Evolutionary conservation across 148 eudicot genomes (phyloP), one percentile per base, ranked within the genome.

Genomic region (Chenopodium formosanum): DNA sequence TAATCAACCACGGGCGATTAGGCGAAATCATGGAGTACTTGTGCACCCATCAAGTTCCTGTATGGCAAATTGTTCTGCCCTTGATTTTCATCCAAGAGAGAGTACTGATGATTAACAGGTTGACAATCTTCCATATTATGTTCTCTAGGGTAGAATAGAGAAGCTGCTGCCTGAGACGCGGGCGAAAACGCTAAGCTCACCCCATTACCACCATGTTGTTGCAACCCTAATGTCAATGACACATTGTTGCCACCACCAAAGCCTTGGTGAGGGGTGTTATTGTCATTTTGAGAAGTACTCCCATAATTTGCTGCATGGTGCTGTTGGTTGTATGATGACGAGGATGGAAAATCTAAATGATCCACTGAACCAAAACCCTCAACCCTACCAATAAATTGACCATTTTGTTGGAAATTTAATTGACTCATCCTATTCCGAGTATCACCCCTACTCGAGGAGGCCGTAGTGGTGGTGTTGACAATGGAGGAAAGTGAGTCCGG

Each of bases 1-100:
- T 62, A 19, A 72, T 66, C 29, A 48, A 27, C 14, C 16, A 25
- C n/a, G 4, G 17, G 27, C 32, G 25, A 46, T 79, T 90, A 91
- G 22, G 96, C 90, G 79, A 91, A 88, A 84, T 97, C 98, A 88
- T 92, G 92, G 64, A 94, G 94, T 82, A 97, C 79, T 81, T 97
- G 99, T 31, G 99, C 94, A 71, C 92, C 97, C 94, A 97, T 90
- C 87, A 97, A 85, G 82, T 92, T 97, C 76, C 97, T 87, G 25
- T 92, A 97, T 19, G 97, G 99, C 88, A 94, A 83, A 56, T 86
- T 73, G 25, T 40, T 94, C 78, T 91, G 97, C 44, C 82, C 89
- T 84, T 87, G 84, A 84, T 90, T 93, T 14, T 86, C 89, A 27
- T 94, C 98, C 86, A 94, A 83, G 12, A 94, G 86, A 13, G 94